Conservation (phyloP, 371 early-diverging fungal genomes). For the Synchytrium microbalum region DNA sequence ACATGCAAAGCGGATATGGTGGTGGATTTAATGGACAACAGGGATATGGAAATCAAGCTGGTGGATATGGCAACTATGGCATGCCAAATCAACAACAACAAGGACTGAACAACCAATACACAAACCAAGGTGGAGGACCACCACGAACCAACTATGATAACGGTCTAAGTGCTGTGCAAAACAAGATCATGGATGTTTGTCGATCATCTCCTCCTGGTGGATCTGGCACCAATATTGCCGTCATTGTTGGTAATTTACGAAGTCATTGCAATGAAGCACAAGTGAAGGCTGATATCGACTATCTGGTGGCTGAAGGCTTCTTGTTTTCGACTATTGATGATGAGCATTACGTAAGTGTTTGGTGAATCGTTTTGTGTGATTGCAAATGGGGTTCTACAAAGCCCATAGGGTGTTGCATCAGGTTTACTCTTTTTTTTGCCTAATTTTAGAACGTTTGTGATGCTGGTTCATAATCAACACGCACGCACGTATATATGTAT, state of each 20-base stretch:
- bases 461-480: no score
- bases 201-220: neutral
- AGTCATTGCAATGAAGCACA: neutral
- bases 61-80: no score
- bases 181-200: neutral
- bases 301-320: constrained; percentile 51
- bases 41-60: no score
- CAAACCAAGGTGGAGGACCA: neutral
- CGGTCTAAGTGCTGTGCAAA: neutral
- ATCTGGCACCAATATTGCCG: neutral
- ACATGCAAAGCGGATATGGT: constrained; percentile 1
- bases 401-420: no score
- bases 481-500: no score
- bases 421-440: no score
- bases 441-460: no score
- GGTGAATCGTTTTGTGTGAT: no score
- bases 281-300: constrained; percentile 26
- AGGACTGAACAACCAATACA: no score
- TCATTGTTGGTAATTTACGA: neutral
- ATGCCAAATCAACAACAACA: no score
- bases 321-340: constrained; percentile 59
- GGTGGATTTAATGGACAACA: no score
- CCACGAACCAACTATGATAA: neutral
- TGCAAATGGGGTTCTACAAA: no score
- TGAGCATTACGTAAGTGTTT: constrained; percentile 31